Base-by-base conservation (phyloP, 331 rosid genomes). In the Erythrophleum ivorense region DNA sequence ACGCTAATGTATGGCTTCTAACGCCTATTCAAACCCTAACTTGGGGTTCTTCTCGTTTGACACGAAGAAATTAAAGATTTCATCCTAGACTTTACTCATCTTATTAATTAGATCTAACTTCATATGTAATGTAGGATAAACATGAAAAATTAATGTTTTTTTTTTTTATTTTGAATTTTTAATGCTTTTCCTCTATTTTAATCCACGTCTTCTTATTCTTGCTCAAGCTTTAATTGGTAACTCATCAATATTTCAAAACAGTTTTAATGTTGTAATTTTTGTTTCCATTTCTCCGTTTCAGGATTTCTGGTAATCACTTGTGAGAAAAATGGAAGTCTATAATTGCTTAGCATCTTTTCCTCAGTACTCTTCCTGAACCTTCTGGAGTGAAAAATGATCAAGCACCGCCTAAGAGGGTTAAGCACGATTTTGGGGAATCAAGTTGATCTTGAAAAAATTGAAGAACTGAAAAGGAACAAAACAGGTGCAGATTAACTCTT, bases 391-490 rank as follows among this genome's bases (percentile, higher is more conserved):
- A 63, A 84, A 45, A 91, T 94, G 97, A 57, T 89, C 84, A 90
- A 90, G 78, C 83, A 78, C 57, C 88, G 75, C 53, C 41, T 84
- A 53, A 86, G 86, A 80, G 95, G 88, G 64, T 59, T 92, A 52
- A 76, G 90, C 31, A 84, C 87, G 80, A 81, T 88, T 31, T 84
- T 84, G 36, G 84, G 78, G 36, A 82, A 10, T 71, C 89, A 67
- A 72, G 21, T 82, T 33, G 84, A 82, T 74, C 71, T 78, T 10
- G 88, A 84, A 72, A 88, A 80, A 73, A 68, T 86, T 11, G 94
- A 85, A 82, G 78, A 84, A 40, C 86, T 91, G 66, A 89, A 52
- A 74, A 85, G 82, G 82, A 89, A 91, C 33, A 94, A 87, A 89
- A 68, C 83, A 83, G 95, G n/a, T 91, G 76, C 80, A 77, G 8